These are phyloP conservation scores for Fusarium penzigii DNA, from an alignment of 2,329 filamentous ascomycete species.

Conservation along the genomic window DNA sequence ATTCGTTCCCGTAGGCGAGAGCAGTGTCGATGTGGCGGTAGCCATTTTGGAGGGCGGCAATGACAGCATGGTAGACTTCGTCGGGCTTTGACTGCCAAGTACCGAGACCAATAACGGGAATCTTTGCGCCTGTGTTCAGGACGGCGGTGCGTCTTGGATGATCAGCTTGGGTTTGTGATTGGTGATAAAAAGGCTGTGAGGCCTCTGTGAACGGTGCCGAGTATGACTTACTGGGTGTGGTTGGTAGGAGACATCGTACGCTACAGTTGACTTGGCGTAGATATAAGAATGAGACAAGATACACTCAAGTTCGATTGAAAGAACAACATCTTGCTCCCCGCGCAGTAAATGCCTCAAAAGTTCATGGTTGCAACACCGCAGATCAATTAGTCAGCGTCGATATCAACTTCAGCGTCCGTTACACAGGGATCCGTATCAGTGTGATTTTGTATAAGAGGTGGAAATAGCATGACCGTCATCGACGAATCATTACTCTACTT, in stretches of 20 bases:
- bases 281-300: too few species aligned
- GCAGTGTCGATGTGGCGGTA: slow-evolving; percentile 80
- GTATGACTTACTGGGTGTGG: neutral
- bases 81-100: slow-evolving; percentile 76
- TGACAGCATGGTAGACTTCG: slow-evolving; percentile 70
- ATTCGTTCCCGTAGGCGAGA: slow-evolving; percentile 76
- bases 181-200: neutral
- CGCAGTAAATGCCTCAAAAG: too few species aligned
- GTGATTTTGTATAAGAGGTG: too few species aligned
- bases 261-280: neutral
- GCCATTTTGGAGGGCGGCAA: slow-evolving; percentile 65
- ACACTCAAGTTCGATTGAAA: too few species aligned
- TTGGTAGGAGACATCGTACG: neutral
- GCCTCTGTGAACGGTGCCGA: neutral
- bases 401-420: too few species aligned
- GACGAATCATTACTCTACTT: too few species aligned
- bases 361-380: too few species aligned
- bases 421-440: too few species aligned
- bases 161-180: slow-evolving; percentile 2
- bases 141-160: slow-evolving; percentile 51
- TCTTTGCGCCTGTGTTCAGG: slow-evolving; percentile 76
- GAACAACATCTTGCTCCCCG: too few species aligned
- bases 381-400: too few species aligned
- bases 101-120: slow-evolving; percentile 74
- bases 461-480: too few species aligned